phyloP scores from a whole-genome alignment of 164 flowering plant species.

The Nelumbo lutea region DNA sequence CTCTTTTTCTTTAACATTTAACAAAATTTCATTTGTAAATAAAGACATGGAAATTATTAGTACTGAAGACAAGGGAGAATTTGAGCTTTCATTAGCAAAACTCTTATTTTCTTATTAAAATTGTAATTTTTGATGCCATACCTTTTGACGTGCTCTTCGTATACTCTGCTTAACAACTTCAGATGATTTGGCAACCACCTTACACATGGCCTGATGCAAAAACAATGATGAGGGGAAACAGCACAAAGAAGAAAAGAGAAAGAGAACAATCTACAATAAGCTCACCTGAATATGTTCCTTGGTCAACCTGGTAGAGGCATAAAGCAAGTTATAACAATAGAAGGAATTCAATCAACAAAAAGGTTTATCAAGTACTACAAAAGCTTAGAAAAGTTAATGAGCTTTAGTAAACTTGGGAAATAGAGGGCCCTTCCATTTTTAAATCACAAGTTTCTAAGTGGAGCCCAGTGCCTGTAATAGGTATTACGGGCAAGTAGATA shows the following conservation, averaged over 20 bases:
- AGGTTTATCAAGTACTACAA: not conserved
- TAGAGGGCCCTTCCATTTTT: not conserved
- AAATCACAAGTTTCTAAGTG: not conserved
- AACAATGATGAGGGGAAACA: not conserved
- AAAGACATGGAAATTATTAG: too few species aligned
- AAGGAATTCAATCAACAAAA: conserved; percentile 14
- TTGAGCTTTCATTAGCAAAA: too few species aligned
- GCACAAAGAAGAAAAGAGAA: not conserved
- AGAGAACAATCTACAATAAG: not conserved
- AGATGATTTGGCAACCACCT: conserved; percentile 73
- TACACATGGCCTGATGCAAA: conserved; percentile 66
- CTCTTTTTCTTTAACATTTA: too few species aligned
- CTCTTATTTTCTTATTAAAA: not conserved
- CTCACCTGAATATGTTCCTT: conserved; percentile 87
- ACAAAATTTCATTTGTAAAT: too few species aligned
- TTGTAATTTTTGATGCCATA: conserved; percentile 6
- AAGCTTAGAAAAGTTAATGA: not conserved
- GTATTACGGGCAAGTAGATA: not conserved
- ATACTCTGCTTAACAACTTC: conserved; percentile 91
- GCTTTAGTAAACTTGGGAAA: not conserved
- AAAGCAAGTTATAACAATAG: conserved; percentile 10
- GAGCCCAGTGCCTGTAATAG: not conserved
- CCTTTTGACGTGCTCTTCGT: conserved; percentile 96
- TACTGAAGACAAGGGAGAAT: too few species aligned
- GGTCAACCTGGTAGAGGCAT: conserved; percentile 54